Conservation (phyloP, 371 early-diverging fungal genomes). For the Zopfochytrium polystomum region DNA sequence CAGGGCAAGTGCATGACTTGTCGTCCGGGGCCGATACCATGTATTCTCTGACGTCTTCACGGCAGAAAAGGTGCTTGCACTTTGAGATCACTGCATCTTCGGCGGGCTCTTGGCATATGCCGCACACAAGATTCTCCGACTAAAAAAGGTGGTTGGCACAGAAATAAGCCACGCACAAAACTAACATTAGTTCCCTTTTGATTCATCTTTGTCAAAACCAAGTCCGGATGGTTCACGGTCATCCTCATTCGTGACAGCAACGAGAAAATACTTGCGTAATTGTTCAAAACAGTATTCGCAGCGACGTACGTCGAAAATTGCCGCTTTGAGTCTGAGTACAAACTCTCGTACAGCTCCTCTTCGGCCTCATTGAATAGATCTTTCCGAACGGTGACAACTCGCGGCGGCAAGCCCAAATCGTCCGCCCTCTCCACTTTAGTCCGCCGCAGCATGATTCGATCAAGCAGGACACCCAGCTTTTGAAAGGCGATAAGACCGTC, state of each 20-base stretch:
- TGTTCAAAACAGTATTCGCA: conserved; percentile 83
- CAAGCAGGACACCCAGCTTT: conserved; percentile 77
- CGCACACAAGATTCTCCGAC: conserved; percentile 70
- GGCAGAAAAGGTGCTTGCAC: conserved; percentile 80
- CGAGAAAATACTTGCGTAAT: conserved; percentile 86
- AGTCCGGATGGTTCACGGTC: conserved; percentile 85
- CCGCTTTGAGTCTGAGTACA: conserved; percentile 76
- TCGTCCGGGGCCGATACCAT: conserved; percentile 48
- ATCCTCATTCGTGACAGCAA: conserved; percentile 52
- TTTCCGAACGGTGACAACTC: conserved; percentile 72
- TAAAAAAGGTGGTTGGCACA: conserved; percentile 4
- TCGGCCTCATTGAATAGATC: conserved; percentile 90
- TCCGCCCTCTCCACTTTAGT: conserved; percentile 89
- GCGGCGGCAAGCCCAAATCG: conserved; percentile 90
- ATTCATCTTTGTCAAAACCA: too few relatives aligned
- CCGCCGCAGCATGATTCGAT: conserved; percentile 87
- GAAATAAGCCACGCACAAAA: background rate
- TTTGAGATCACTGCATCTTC: conserved; percentile 86
- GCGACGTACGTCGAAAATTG: conserved; percentile 81
- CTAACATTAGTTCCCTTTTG: background rate
- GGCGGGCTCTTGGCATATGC: conserved; percentile 84
- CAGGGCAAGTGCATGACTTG: conserved; percentile 70
- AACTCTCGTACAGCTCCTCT: conserved; percentile 84
- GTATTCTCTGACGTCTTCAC: conserved; percentile 49
- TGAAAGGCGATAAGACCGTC: conserved; percentile 69